These are phyloP conservation scores for Colletotrichum sp. DNA, from an alignment of 2,329 filamentous ascomycete species.

Conservation along the genomic window DNA sequence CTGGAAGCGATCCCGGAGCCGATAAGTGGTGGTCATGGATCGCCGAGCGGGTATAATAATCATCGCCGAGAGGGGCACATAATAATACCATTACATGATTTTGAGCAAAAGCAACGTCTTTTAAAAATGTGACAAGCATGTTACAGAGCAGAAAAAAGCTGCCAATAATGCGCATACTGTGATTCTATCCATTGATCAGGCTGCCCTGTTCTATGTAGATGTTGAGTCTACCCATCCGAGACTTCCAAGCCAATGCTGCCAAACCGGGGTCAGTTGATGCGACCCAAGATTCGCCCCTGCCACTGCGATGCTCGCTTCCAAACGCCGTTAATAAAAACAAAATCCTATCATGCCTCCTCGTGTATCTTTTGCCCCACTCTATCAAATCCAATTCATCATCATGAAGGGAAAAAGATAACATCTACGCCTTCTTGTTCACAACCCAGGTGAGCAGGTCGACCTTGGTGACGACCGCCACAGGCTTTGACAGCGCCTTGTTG, in stretches of 20 bases:
- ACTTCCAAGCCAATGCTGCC: constrained; percentile 8
- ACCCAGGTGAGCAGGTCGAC: constrained; percentile 94
- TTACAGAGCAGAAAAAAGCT: too few relatives aligned
- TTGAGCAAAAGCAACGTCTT: not conserved
- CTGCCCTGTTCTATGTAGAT: constrained; percentile 32
- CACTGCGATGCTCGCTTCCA: constrained; percentile 14
- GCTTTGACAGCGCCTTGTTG: constrained; percentile 68
- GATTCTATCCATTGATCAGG: constrained; percentile 1
- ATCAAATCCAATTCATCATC: constrained; percentile 24
- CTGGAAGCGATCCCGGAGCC: constrained; percentile 70
- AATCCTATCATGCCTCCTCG: not conserved
- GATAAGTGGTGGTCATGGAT: constrained; percentile 94
- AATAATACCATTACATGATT: constrained; percentile 2
- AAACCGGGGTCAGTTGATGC: constrained; percentile 21
- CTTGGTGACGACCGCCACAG: constrained; percentile 92
- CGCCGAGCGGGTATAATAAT: constrained; percentile 57
- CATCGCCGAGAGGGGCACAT: not conserved
- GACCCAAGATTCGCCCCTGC: constrained; percentile 17
- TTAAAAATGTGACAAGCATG: not conserved
- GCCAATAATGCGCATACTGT: constrained; percentile 1
- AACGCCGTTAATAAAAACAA: constrained; percentile 17
- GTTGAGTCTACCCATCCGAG: constrained; percentile 45
- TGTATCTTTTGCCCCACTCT: not conserved
- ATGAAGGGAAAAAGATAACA: not conserved
- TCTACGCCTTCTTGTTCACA: constrained; percentile 63